A percentile compares a stretch with the other conserved stretches of the same genome.
These are phyloP conservation scores for Neoboletus magnificus DNA, from an alignment of 768 basidiomycete species.

Conservation along the genomic window DNA sequence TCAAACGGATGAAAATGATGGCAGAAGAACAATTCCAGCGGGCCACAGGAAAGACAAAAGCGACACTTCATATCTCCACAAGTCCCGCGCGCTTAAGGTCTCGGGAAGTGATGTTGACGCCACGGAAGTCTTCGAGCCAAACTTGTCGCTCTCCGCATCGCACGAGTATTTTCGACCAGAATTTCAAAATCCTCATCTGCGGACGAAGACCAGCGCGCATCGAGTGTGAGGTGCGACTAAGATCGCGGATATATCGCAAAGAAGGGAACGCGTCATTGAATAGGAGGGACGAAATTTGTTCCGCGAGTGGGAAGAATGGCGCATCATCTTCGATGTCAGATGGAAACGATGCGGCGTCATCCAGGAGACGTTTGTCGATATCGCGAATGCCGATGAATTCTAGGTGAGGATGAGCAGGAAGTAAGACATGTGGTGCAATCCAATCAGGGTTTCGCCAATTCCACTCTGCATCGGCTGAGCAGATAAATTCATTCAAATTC, in stretches of 20 bases:
- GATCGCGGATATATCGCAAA: slow-evolving; percentile 59
- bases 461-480: slow-evolving; percentile 76
- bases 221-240: slow-evolving; percentile 55
- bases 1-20: background rate
- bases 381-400: slow-evolving; percentile 71
- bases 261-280: slow-evolving; percentile 58
- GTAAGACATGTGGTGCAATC: slow-evolving; percentile 73
- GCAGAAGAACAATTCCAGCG: background rate
- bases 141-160: slow-evolving; percentile 53
- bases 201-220: slow-evolving; percentile 43
- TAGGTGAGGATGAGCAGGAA: slow-evolving; percentile 59
- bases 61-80: slow-evolving; percentile 6
- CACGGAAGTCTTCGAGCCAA: slow-evolving; percentile 63
- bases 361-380: slow-evolving; percentile 59
- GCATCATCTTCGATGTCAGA: slow-evolving; percentile 38
- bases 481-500: slow-evolving; percentile 65
- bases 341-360: slow-evolving; percentile 37
- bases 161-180: slow-evolving; percentile 50
- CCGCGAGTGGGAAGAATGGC: slow-evolving; percentile 60
- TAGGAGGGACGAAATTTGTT: slow-evolving; percentile 62
- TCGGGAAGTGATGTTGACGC: slow-evolving; percentile 53
- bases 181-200: slow-evolving; percentile 37
- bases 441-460: slow-evolving; percentile 77
- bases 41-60: background rate
- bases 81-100: slow-evolving; percentile 38